Percentiles rank a stretch among this genome's conserved stretches.
Conservation (phyloP, 2,329 filamentous ascomycete species). For the Pseudogymnoascus sp. region DNA sequence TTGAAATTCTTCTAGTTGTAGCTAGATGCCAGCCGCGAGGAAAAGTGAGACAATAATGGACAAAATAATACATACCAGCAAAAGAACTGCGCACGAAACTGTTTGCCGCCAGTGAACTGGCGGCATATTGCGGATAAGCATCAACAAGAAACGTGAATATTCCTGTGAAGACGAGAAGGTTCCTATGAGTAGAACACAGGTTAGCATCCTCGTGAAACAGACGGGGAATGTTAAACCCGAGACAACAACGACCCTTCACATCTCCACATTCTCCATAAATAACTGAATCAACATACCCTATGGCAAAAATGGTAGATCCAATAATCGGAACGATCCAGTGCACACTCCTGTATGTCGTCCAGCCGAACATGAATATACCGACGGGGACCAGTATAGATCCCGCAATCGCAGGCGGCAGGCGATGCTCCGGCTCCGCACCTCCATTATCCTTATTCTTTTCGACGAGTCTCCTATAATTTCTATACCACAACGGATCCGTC, state of each 20-base stretch:
- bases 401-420: conserved; percentile 64
- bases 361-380: conserved; percentile 82
- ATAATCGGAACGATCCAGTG: conserved; percentile 73
- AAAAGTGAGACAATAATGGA: conserved; percentile 9
- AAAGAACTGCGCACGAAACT: conserved; percentile 71
- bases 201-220: not conserved
- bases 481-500: conserved; percentile 59
- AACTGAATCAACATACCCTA: conserved; percentile 46
- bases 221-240: conserved; percentile 6
- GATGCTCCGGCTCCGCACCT: conserved; percentile 75
- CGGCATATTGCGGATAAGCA: conserved; percentile 67
- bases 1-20: not conserved
- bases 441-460: conserved; percentile 38
- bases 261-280: not conserved
- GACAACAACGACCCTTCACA: not conserved
- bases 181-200: conserved; percentile 38
- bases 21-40: not conserved
- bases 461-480: conserved; percentile 50
- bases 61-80: conserved; percentile 43
- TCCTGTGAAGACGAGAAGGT: conserved; percentile 70
- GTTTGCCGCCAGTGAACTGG: conserved; percentile 74
- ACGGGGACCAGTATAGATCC: conserved; percentile 73
- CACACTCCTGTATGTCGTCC: conserved; percentile 67
- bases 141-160: conserved; percentile 79
- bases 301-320: conserved; percentile 62